A percentile compares a stretch with the other conserved stretches of the same genome.
Conservation (phyloP, 2,329 filamentous ascomycete genomes). For the Curvularia lunata region DNA sequence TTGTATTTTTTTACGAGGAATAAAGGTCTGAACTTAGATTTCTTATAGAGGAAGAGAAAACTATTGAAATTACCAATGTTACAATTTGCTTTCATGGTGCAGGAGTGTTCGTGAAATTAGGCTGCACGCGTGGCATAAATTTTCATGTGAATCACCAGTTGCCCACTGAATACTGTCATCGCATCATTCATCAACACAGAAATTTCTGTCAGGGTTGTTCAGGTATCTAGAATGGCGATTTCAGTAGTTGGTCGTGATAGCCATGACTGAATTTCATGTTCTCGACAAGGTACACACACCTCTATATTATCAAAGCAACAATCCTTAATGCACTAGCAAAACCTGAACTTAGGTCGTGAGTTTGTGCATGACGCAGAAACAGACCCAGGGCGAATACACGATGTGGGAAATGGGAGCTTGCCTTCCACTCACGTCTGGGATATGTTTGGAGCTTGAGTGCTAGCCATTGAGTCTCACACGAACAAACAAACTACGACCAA, state of each 20-base stretch:
- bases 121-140: too few relatives aligned
- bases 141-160: too few relatives aligned
- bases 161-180: neutral
- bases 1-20: neutral
- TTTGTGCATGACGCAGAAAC: neutral
- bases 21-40: neutral
- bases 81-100: neutral
- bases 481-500: neutral
- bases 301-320: neutral
- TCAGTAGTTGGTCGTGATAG: neutral
- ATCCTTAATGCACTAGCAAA: neutral
- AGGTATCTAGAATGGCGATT: neutral
- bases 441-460: neutral
- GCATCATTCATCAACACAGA: neutral
- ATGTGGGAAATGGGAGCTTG: neutral
- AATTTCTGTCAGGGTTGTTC: neutral
- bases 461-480: neutral
- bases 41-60: neutral
- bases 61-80: neutral
- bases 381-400: neutral
- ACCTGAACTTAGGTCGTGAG: neutral
- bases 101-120: neutral
- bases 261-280: neutral
- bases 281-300: neutral
- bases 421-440: neutral